These are phyloP conservation scores for Acacia acuminata DNA, from an alignment of 306 rosid species.

Conservation along the genomic window DNA sequence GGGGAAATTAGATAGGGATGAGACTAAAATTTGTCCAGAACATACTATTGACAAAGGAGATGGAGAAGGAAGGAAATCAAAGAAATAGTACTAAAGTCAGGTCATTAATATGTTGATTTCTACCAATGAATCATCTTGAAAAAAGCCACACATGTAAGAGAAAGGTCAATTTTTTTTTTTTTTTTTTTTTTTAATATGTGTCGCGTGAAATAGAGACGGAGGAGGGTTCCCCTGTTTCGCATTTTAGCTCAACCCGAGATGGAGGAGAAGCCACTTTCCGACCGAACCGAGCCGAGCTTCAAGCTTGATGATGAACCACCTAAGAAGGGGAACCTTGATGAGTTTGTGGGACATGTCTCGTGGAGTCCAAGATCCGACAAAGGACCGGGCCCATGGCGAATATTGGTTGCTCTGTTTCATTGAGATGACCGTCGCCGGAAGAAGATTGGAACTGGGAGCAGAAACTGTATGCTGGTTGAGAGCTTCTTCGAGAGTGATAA, in stretches of 20 bases:
- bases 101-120: not conserved
- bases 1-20: not conserved
- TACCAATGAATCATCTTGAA: not conserved
- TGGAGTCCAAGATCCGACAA: conserved; percentile 72
- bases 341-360: conserved; percentile 56
- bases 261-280: conserved; percentile 74
- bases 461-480: conserved; percentile 66
- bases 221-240: conserved; percentile 22
- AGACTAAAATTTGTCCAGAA: conserved; percentile 9
- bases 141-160: conserved; percentile 5
- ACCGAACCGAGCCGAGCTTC: conserved; percentile 36
- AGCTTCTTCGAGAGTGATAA: conserved; percentile 76
- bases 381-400: conserved; percentile 67
- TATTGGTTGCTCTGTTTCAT: conserved; percentile 70
- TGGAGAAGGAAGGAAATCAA: not conserved
- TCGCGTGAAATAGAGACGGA: conserved; percentile 17
- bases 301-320: conserved; percentile 9
- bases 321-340: conserved; percentile 48
- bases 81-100: not conserved
- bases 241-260: conserved; percentile 42
- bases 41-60: conserved; percentile 34
- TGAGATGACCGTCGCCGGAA: conserved; percentile 5
- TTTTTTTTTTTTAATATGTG: not conserved
- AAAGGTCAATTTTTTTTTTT: conserved; percentile 8
- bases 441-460: conserved; percentile 70